These are phyloP conservation scores for Phoma sp. DNA, from an alignment of 2,329 filamentous ascomycete genomes.

Conservation along the genomic window DNA sequence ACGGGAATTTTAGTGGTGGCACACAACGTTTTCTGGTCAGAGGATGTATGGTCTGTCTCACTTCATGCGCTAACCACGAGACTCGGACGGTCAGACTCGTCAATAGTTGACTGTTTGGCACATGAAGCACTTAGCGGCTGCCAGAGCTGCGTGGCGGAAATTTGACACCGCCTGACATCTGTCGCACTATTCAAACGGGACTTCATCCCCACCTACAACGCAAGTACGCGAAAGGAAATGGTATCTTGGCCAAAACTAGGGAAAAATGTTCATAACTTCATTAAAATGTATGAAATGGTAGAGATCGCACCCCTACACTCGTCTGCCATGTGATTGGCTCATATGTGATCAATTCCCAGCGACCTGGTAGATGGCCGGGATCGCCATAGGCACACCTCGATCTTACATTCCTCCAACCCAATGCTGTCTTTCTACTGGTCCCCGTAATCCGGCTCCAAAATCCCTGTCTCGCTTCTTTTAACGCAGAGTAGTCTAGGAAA, in stretches of 20 bases:
- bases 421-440: constrained; percentile 5
- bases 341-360: background rate
- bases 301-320: constrained; percentile 1
- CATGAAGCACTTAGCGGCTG: no score
- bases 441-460: background rate
- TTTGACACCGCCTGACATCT: no score
- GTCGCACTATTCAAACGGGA: no score
- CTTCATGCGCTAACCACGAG: no score
- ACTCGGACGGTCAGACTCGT: no score
- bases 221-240: no score
- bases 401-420: constrained; percentile 5
- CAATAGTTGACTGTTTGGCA: no score
- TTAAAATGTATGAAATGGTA: background rate
- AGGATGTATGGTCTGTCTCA: no score
- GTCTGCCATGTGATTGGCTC: constrained; percentile 1
- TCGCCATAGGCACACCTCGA: constrained; percentile 1
- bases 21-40: no score
- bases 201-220: no score
- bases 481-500: constrained; percentile 12
- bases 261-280: constrained; percentile 9
- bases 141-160: no score
- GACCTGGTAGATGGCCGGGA: constrained; percentile 9
- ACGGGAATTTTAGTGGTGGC: no score
- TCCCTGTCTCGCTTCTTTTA: constrained; percentile 11
- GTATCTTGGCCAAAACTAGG: background rate